Conservation (phyloP, 805 yeast genomes). For the Yarrowia sp. region DNA sequence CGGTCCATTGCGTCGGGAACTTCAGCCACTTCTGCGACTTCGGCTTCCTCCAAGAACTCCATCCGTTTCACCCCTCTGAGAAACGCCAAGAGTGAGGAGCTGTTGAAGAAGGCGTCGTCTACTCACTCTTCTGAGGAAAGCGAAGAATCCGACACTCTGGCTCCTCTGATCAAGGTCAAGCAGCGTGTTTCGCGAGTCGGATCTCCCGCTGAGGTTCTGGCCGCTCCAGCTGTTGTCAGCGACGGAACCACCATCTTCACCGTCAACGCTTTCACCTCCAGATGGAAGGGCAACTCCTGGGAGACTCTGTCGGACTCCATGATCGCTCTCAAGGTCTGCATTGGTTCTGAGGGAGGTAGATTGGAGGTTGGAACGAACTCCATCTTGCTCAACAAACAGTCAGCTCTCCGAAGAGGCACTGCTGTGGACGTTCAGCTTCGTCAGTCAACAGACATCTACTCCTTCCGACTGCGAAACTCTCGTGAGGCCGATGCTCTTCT, state of each 20-base stretch:
- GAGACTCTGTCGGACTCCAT: constrained; percentile 20
- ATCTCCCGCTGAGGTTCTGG: constrained; percentile 20
- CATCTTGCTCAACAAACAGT: constrained; percentile 30
- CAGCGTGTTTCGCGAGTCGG: constrained; percentile 22
- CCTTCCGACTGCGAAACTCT: constrained; percentile 36
- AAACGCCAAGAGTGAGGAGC: constrained; percentile 36
- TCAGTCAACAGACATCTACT: constrained; percentile 28
- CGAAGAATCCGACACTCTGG: constrained; percentile 23
- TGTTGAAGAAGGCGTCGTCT: constrained; percentile 9
- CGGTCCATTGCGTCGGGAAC: constrained; percentile 9
- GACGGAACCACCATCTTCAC: constrained; percentile 25
- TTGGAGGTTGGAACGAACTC: not conserved
- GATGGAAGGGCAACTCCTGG: constrained; percentile 37
- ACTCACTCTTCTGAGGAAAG: constrained; percentile 6
- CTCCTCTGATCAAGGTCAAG: constrained; percentile 32
- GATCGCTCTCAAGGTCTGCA: constrained; percentile 4
- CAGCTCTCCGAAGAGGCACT: constrained; percentile 39
- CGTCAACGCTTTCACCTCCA: constrained; percentile 23
- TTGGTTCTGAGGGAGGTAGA: constrained; percentile 27
- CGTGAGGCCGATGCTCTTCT: constrained; percentile 36
- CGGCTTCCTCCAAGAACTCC: constrained; percentile 11
- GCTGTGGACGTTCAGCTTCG: constrained; percentile 39
- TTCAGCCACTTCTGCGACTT: not conserved
- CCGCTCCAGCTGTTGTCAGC: not conserved
- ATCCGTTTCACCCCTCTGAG: constrained; percentile 32